phyloP scores from a whole-genome alignment of 2,329 filamentous ascomycete species.

The Purpureocillium lavendulum region DNA sequence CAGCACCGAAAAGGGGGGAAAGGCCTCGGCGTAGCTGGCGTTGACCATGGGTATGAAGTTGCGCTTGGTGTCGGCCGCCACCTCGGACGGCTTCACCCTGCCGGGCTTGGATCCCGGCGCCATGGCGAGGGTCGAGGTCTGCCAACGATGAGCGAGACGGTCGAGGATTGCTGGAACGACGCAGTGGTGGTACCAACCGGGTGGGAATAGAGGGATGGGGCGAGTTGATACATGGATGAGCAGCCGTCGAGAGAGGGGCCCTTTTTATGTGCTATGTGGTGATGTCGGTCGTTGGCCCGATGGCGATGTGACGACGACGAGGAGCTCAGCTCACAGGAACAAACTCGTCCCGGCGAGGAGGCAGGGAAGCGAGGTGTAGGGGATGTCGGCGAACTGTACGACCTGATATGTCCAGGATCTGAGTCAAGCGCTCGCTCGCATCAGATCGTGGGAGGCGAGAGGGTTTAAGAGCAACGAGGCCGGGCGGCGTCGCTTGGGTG shows the following conservation, averaged over 20 bases:
- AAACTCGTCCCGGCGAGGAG: neutral
- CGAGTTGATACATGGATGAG: conserved; percentile 9
- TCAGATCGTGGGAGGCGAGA: no score
- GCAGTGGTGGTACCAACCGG: neutral
- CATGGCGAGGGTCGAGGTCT: conserved; percentile 15
- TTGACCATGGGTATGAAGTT: conserved; percentile 59
- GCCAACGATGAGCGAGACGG: neutral
- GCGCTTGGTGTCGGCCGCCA: conserved; percentile 65
- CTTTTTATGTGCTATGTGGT: conserved; percentile 6
- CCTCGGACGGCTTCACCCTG: conserved; percentile 41
- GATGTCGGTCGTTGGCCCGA: neutral
- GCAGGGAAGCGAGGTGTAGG: conserved; percentile 16
- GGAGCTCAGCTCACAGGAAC: neutral
- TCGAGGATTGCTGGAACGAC: neutral
- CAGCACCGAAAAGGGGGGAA: conserved; percentile 50
- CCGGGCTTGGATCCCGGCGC: conserved; percentile 20
- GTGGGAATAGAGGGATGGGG: neutral
- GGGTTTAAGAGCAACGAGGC: neutral
- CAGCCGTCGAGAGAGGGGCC: neutral
- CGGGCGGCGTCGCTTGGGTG: conserved; percentile 6
- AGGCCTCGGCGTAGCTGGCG: conserved; percentile 44
- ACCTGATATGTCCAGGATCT: conserved; percentile 26
- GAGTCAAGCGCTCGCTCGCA: conserved; percentile 22
- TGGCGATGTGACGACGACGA: neutral
- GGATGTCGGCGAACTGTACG: conserved; percentile 22